Evolutionary conservation across 2,329 filamentous ascomycete species (phyloP).

Genomic region (Alternaria sp.): DNA sequence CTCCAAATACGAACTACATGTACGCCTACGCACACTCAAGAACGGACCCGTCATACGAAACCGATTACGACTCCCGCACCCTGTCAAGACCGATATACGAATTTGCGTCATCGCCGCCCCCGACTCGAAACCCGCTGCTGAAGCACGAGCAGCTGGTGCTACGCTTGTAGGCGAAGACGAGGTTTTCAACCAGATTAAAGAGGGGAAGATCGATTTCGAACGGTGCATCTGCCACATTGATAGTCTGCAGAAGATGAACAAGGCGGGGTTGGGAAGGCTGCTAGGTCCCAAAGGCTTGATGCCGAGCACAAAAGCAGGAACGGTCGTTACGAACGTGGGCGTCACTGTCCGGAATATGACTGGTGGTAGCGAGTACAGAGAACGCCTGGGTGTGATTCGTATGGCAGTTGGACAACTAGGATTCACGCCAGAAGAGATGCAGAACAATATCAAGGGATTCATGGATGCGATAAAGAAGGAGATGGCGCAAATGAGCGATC

Average conservation of each 20-base stretch:
- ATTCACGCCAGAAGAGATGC: conserved; percentile 85
- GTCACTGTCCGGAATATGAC: conserved; percentile 80
- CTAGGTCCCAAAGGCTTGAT: conserved; percentile 91
- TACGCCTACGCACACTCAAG: conserved; percentile 83
- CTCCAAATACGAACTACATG: conserved; percentile 86
- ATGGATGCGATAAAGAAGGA: conserved; percentile 80
- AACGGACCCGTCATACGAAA: conserved; percentile 88
- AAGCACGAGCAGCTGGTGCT: conserved; percentile 80
- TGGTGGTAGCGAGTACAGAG: conserved; percentile 85
- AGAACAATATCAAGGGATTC: conserved; percentile 81
- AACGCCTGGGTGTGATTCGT: conserved; percentile 81
- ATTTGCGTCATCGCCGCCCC: conserved; percentile 93
- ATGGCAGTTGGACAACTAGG: conserved; percentile 90
- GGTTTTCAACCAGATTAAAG: conserved; percentile 79
- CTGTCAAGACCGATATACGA: conserved; percentile 84
- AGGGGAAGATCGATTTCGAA: conserved; percentile 85
- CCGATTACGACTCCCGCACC: conserved; percentile 85
- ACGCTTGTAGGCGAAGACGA: conserved; percentile 83
- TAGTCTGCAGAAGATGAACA: conserved; percentile 78
- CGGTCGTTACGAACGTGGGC: conserved; percentile 81
- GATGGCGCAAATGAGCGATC: conserved; percentile 68
- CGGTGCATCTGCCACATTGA: conserved; percentile 84
- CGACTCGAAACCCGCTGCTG: conserved; percentile 73
- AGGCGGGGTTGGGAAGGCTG: conserved; percentile 79
- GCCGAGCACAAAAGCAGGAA: conserved; percentile 87